Base-by-base conservation (phyloP, 805 yeast species). In the Metschnikowia dekortorum region DNA sequence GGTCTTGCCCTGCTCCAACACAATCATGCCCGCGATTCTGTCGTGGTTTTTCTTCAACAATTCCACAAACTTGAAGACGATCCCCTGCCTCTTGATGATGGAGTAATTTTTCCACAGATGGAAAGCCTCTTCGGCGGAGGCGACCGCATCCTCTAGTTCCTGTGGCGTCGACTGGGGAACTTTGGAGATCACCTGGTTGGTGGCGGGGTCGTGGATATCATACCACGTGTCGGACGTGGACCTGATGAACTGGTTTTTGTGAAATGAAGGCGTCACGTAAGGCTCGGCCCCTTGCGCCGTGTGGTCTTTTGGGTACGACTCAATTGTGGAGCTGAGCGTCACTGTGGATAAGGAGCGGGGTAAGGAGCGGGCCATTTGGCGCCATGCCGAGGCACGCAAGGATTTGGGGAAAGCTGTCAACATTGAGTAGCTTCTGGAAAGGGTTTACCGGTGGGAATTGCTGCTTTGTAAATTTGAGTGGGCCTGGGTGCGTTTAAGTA, bases 121-220 rank as follows among this genome's bases (percentile, higher is more conserved):
- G 70, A 83, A 85, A n/a, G 89, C 87, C 36, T 65, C 68, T 50
- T 76, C 75, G 6, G 90, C 89, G 28, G 85, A 70, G 34, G 75
- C 81, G 46, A 85, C 82, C 7, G 91, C 90, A 18, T 74, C 76
- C 51, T 76, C 79, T 61, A 85, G 70, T 66, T 85, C 92, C 47
- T 71, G 78, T 6, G 76, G 79, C 14, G 92, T 85, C 37, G 82
- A 74, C 69, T 85, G 90, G 6, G 92, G 91, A 26, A 85, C 90
- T 57, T 78, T 74, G 31, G 86, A 74, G 38, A 86, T 82, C 43
- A 84, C 79, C 55, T 71, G 62, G 66, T 84, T 79, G 48, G 92
- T 85, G 51, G 91, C 87, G 22, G 92, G 92, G 64, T 85, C 92
- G 64, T 76, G 82, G 48, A 86, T 76, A 54, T 84, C 89, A 60